A percentile compares a stretch with the other conserved stretches of the same genome.
These are phyloP conservation scores for Annulohypoxylon maeteangense DNA, from an alignment of 495 filamentous ascomycete genomes.

Conservation along the genomic window DNA sequence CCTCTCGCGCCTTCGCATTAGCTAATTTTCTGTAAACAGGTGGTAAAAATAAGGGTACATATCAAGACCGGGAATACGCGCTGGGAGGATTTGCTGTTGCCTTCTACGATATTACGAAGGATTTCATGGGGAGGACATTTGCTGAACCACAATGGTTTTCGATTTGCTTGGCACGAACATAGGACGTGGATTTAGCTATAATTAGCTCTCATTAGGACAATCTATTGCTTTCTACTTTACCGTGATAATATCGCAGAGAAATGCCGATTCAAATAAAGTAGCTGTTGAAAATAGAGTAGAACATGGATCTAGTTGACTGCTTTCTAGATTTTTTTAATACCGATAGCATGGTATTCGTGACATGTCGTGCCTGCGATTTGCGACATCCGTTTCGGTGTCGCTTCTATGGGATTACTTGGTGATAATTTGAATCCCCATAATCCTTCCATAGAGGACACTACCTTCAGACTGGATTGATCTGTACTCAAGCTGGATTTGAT, in stretches of 20 bases:
- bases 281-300: not conserved
- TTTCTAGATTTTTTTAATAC: not conserved
- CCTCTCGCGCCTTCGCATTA: not conserved
- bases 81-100: conserved; percentile 1
- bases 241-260: not conserved
- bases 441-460: too few species aligned
- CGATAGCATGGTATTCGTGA: not conserved
- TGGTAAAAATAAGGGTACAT: not conserved
- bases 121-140: not conserved
- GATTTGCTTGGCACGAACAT: not conserved
- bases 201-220: not conserved
- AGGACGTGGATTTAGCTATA: not conserved
- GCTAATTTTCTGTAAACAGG: not conserved
- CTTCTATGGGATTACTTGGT: not conserved
- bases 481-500: too few species aligned
- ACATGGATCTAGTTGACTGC: not conserved
- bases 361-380: not conserved
- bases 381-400: not conserved
- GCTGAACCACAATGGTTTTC: not conserved
- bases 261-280: not conserved
- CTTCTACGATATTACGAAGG: not conserved
- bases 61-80: not conserved
- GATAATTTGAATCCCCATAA: not conserved
- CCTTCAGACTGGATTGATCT: too few species aligned
- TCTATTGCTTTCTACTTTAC: not conserved